Evolutionary conservation across 1,284 basidiomycete genomes (phyloP).

Genomic region (Cryptococcus sp.): DNA sequence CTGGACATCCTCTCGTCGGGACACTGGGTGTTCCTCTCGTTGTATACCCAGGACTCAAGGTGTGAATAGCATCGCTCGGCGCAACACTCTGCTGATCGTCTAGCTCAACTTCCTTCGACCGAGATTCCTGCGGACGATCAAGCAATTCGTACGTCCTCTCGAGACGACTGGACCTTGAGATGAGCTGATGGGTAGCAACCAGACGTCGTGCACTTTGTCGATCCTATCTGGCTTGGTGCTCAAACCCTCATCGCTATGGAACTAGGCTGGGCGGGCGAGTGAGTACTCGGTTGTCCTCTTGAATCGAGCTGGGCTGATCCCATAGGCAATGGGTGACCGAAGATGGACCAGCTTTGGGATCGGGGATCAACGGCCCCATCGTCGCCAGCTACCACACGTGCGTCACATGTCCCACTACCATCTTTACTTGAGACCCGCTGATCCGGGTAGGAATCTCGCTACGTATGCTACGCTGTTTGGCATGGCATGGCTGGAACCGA

Average conservation of each 20-base stretch:
- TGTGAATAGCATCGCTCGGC: not conserved
- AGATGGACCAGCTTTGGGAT: constrained; percentile 39
- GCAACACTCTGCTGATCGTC: not conserved
- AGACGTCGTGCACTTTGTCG: constrained; percentile 53
- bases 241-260: constrained; percentile 49
- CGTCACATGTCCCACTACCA: no score
- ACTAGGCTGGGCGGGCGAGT: constrained; percentile 46
- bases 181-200: constrained; percentile 42
- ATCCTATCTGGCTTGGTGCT: constrained; percentile 56
- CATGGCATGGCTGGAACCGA: constrained; percentile 51
- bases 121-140: constrained; percentile 50
- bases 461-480: constrained; percentile 55
- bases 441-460: constrained; percentile 48
- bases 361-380: constrained; percentile 47
- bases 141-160: constrained; percentile 37
- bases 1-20: constrained; percentile 53
- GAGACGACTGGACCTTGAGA: not conserved
- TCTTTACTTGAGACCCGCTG: no score
- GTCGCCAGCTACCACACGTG: constrained; percentile 55
- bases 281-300: constrained; percentile 3
- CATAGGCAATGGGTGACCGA: constrained; percentile 37
- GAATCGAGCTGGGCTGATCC: not conserved
- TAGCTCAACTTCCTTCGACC: constrained; percentile 56
- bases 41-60: constrained; percentile 53
- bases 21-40: constrained; percentile 55